Evolutionary conservation across 2,329 filamentous ascomycete species (phyloP), one percentile per base, ranked within the genome.

Genomic region (Monilinia fructicola): DNA sequence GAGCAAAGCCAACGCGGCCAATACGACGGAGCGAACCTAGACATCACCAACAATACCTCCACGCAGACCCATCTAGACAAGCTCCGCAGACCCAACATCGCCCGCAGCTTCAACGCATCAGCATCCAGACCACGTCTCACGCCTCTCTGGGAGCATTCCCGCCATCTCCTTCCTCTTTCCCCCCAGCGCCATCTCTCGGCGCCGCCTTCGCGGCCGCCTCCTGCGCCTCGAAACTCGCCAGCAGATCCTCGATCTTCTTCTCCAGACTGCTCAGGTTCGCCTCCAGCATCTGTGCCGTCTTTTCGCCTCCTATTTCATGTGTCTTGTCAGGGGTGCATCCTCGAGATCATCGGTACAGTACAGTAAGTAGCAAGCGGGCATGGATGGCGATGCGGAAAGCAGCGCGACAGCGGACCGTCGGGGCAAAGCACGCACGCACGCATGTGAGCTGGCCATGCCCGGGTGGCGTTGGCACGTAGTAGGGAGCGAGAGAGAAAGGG

Each of bases 181-280:
- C 12, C 18, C 35, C 55, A 31, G 58, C 2, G 10, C 14, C 58
- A 55, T 54, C 23, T 23, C 9, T 44, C 3, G 35, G 3, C 26
- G 31, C 23, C 12, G 23, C 11, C 48, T n/a, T 35, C 26, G 23
- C 48, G 18, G 69, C 70, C 38, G 66, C 65, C 50, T 71, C 64
- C 38, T 72, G 69, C 10, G 70, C 68, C 66, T 83, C 83, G 59
- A 85, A 77, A 31, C 80, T 79, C 21, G 81, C 82, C 28, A 87
- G 78, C 28, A 87, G 77, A 67, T 79, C 80, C 68, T 86, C 84
- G n/a, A 87, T 79, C 73, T 81, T 85, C 72, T 77, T 78, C 75
- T 87, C 84, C 26, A 87, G 78, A 44, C 73, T 81, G 11, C 79
- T 78, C 60, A 87, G 78, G 70, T 82, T 83, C 2, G 80, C 77